Evolutionary conservation across 2,329 filamentous ascomycete genomes (phyloP).

Genomic region (Acrodontium crateriforme): DNA sequence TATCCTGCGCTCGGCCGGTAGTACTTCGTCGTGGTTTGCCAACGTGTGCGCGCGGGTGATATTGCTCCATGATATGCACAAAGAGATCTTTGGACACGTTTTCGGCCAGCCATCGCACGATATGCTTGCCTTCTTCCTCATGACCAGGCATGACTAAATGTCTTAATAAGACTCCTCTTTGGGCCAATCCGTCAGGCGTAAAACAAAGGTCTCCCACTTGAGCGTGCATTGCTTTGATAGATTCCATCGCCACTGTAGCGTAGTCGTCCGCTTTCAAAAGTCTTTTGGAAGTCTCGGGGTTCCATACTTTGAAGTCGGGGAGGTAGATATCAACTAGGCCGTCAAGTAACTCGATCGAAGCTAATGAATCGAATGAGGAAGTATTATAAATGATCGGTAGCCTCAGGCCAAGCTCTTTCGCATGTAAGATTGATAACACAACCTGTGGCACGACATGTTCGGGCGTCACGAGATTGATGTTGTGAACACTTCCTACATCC

Average conservation of each 20-base stretch:
- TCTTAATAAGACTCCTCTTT: slow-evolving; percentile 59
- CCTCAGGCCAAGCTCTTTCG: slow-evolving; percentile 52
- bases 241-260: slow-evolving; percentile 56
- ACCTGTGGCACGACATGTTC: slow-evolving; percentile 82
- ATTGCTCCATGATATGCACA: slow-evolving; percentile 83
- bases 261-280: slow-evolving; percentile 71
- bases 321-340: slow-evolving; percentile 75
- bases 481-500: slow-evolving; percentile 67
- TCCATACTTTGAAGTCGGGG: slow-evolving; percentile 82
- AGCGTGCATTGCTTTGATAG: slow-evolving; percentile 63
- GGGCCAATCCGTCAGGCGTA: slow-evolving; percentile 66
- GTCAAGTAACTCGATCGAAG: slow-evolving; percentile 58
- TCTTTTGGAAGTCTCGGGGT: slow-evolving; percentile 48
- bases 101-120: slow-evolving; percentile 62
- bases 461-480: slow-evolving; percentile 77
- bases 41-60: slow-evolving; percentile 66
- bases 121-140: slow-evolving; percentile 57
- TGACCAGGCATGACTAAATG: slow-evolving; percentile 78
- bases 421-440: slow-evolving; percentile 59
- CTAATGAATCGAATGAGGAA: slow-evolving; percentile 63
- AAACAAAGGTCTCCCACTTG: slow-evolving; percentile 78
- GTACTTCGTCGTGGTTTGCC: slow-evolving; percentile 46
- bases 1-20: slow-evolving; percentile 12
- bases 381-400: slow-evolving; percentile 77
- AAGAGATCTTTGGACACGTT: slow-evolving; percentile 64